phyloP scores from a whole-genome alignment of 2,329 filamentous ascomycete genomes.

The Trichoderma citrinoviride region DNA sequence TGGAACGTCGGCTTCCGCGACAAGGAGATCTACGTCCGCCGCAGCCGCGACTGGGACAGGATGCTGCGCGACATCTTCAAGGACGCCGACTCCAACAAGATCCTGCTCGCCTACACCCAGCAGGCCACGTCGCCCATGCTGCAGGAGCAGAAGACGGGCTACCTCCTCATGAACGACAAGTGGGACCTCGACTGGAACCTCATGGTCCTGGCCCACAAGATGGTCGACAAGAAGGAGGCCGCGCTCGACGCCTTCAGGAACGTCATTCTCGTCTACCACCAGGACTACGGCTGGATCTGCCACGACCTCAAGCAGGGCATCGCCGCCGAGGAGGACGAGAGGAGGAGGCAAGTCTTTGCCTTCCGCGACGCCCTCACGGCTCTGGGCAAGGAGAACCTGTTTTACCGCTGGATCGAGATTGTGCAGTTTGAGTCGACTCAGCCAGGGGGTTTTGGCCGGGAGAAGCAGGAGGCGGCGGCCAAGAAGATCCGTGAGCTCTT shows the following conservation, averaged over 20 bases:
- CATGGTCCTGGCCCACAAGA: conserved; percentile 70
- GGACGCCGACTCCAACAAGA: conserved; percentile 50
- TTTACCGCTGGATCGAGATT: conserved; percentile 90
- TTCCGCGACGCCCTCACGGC: conserved; percentile 74
- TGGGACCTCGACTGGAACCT: conserved; percentile 85
- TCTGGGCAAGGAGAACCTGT: conserved; percentile 82
- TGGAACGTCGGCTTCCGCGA: conserved; percentile 71
- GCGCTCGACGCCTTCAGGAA: conserved; percentile 67
- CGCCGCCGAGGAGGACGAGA: conserved; percentile 57
- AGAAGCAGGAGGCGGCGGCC: conserved; percentile 70
- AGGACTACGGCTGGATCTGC: conserved; percentile 64
- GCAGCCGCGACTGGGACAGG: conserved; percentile 70
- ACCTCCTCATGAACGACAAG: conserved; percentile 76
- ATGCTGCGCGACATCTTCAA: conserved; percentile 55
- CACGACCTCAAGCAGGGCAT: conserved; percentile 58
- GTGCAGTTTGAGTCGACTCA: conserved; percentile 81
- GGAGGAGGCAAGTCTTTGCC: conserved; percentile 69
- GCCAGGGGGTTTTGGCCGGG: conserved; percentile 73
- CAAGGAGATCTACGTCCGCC: conserved; percentile 76
- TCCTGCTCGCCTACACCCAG: conserved; percentile 61
- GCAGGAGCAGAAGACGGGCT: conserved; percentile 77
- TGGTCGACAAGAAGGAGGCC: conserved; percentile 63
- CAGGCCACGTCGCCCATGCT: conserved; percentile 66
- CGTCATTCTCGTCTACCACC: conserved; percentile 66
- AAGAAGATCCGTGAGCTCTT: conserved; percentile 75